Base-by-base conservation (phyloP, 306 rosid genomes). In the Rosa chinensis region DNA sequence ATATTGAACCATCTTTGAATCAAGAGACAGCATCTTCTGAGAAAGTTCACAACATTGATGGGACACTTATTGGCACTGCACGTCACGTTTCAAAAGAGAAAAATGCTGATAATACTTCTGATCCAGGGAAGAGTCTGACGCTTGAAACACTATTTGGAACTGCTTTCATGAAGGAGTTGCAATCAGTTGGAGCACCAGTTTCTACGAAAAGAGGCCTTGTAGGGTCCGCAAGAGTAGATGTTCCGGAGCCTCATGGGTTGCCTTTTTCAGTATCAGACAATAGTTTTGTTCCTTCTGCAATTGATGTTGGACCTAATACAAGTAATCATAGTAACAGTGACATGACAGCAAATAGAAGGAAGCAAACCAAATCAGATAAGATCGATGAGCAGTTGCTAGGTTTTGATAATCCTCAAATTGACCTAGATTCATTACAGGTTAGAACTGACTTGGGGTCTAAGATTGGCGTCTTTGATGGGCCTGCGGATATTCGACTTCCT, bases 81-180 rank as follows among this genome's bases (percentile, higher is more conserved):
- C 25, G 77, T 76, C 84, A 78, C 78, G 83, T 59, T 78, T 70
- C 86, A 74, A 89, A 77, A 78, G 96, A 93, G 77, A 88, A 70
- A 73, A 85, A 80, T 78, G 76, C 83, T 7, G 92, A 80, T 20
- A 84, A 80, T 56, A 80, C 75, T 79, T 84, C 97, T 37, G 80
- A 86, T 80, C 73, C 92, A 69, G 89, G 82, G 11, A 89, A 93
- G 70, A 70, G 77, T 66, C 85, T 90, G 73, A 96, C 98, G 20
- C 89, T 96, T 74, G 99, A 96, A 89, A 90, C 90, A 63, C 96
- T 93, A 48, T 91, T 96, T 89, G 99, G 99, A 59, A 85, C 96
- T 84, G 96, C 97, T 80, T 96, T 96, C 87, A 96, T 96, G 99
- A 85, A 89, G 90, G 99, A 93, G 84, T 83, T 96, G 82, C 99